phyloP scores from a whole-genome alignment of 352 stramenopile genomes.

The Pythium dissimile region DNA sequence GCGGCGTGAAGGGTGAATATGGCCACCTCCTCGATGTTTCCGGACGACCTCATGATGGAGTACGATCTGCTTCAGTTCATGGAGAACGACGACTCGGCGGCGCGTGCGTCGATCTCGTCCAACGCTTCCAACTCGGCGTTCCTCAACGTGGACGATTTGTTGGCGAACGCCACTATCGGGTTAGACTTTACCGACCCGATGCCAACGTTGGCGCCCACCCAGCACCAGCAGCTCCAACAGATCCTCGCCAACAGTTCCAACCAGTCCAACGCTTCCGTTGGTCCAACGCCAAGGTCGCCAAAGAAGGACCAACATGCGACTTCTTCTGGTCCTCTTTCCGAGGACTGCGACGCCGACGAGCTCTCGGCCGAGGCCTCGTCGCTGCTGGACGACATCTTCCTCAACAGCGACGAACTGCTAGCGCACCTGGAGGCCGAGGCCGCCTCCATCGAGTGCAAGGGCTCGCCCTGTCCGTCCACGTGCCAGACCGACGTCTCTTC shows the following conservation, averaged over 20 bases:
- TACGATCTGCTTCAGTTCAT: constrained; percentile 38
- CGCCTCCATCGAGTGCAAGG: constrained; percentile 18
- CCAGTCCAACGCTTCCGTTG: constrained; percentile 6
- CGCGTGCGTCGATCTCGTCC: background rate
- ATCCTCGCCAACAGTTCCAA: constrained; percentile 6
- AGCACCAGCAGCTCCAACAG: constrained; percentile 14
- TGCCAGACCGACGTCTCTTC: constrained; percentile 47
- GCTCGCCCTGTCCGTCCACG: constrained; percentile 34
- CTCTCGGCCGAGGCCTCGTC: constrained; percentile 15
- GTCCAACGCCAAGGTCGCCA: background rate
- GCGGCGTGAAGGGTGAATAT: constrained; percentile 1
- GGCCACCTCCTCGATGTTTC: constrained; percentile 21
- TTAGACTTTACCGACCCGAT: constrained; percentile 18
- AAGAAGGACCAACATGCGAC: background rate
- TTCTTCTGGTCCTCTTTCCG: too few species aligned
- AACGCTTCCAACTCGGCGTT: constrained; percentile 2
- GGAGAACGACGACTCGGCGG: constrained; percentile 22
- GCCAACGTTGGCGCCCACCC: background rate
- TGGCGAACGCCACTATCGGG: constrained; percentile 21
- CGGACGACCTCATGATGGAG: constrained; percentile 30
- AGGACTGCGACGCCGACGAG: background rate
- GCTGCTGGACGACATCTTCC: constrained; percentile 38
- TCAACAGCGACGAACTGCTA: constrained; percentile 59
- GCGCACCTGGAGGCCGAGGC: constrained; percentile 36
- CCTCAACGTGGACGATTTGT: constrained; percentile 29